These are phyloP conservation scores for Cymbopogon citratus DNA, from an alignment of 176 grass and related monocot genomes.

Conservation along the genomic window DNA sequence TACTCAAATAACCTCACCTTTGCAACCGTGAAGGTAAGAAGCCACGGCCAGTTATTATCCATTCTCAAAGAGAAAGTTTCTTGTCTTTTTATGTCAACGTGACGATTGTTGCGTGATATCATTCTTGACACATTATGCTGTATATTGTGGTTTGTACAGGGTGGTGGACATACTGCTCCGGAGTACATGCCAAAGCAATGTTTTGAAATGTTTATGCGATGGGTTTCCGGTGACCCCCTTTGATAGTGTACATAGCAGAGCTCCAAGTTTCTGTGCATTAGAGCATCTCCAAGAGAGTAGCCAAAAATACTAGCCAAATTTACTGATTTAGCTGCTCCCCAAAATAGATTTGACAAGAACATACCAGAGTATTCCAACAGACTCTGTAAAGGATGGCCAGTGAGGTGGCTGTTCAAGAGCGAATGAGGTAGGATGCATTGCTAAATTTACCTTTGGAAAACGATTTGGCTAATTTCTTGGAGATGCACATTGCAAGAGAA, in stretches of 20 bases:
- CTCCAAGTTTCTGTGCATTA: not conserved
- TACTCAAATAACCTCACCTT: conserved; percentile 66
- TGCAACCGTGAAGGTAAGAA: conserved; percentile 65
- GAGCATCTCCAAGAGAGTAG: no score
- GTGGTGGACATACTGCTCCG: conserved; percentile 52
- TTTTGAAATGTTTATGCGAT: conserved; percentile 41
- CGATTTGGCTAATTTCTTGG: no score
- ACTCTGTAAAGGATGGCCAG: no score
- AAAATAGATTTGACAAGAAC: no score
- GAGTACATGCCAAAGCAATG: conserved; percentile 61
- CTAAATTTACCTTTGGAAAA: no score
- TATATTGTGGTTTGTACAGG: conserved; percentile 19
- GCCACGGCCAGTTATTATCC: not conserved
- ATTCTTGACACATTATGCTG: not conserved
- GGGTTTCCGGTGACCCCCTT: conserved; percentile 32
- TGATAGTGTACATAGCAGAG: conserved; percentile 1
- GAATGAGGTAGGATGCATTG: no score
- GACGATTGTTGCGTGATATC: not conserved
- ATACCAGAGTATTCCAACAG: no score
- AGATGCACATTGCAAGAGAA: not conserved
- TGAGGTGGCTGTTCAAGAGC: no score
- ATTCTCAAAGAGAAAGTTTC: not conserved
- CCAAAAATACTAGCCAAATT: no score
- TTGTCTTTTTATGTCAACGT: not conserved
- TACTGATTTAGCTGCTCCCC: no score